phyloP scores from a whole-genome alignment of 1,284 basidiomycete genomes.

The Naganishia cerealis region DNA sequence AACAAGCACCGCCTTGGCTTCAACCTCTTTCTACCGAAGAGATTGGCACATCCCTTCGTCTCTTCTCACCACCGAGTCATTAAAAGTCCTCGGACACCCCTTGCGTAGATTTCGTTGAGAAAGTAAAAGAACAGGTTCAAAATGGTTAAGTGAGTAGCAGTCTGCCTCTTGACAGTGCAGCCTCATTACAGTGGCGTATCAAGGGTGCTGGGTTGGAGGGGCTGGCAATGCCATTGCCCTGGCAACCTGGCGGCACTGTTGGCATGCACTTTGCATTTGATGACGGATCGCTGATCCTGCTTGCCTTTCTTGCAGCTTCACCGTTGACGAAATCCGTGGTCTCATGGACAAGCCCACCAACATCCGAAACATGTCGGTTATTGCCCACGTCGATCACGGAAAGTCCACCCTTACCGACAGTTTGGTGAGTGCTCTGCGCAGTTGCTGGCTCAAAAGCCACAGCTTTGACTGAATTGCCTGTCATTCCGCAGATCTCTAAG shows the following conservation, averaged over 20 bases:
- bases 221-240: background rate
- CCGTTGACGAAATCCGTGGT: slow-evolving; percentile 70
- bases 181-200: background rate
- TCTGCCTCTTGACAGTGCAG: background rate
- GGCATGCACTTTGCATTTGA: background rate
- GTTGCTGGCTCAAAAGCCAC: background rate
- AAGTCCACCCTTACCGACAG: slow-evolving; percentile 99
- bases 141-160: slow-evolving; percentile 27
- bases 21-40: slow-evolving; percentile 30
- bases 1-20: background rate
- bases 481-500: slow-evolving; percentile 64
- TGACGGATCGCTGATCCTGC: background rate
- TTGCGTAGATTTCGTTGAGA: slow-evolving; percentile 13
- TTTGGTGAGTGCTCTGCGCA: slow-evolving; percentile 61
- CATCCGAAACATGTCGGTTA: slow-evolving; percentile 88
- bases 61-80: slow-evolving; percentile 24
- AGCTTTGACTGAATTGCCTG: background rate
- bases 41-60: slow-evolving; percentile 26
- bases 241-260: background rate
- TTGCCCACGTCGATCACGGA: slow-evolving; percentile 99
- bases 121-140: slow-evolving; percentile 26
- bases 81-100: slow-evolving; percentile 27
- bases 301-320: slow-evolving; percentile 49
- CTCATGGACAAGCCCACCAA: slow-evolving; percentile 85
- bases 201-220: background rate